Conservation (phyloP, 805 yeast species). For the Limtongia smithiae region DNA sequence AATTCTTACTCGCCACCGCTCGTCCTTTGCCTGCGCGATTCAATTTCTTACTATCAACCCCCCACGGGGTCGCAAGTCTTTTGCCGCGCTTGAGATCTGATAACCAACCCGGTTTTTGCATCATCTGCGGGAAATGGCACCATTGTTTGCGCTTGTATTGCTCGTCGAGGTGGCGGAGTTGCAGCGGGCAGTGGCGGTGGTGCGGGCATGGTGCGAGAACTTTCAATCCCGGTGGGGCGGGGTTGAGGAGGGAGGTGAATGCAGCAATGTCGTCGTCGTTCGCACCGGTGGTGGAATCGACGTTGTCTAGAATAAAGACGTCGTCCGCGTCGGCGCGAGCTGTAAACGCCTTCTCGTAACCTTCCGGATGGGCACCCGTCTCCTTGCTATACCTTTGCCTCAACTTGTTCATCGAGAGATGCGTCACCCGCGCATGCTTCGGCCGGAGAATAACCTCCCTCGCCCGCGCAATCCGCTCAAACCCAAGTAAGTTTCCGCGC, state of each 20-base stretch:
- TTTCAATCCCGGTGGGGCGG: slow-evolving; percentile 45
- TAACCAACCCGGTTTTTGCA: slow-evolving; percentile 74
- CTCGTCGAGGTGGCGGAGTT: slow-evolving; percentile 66
- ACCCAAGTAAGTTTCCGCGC: slow-evolving; percentile 86
- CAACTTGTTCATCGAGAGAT: background rate
- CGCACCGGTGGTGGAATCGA: background rate
- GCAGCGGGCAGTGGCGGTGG: slow-evolving; percentile 81
- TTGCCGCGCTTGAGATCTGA: slow-evolving; percentile 83
- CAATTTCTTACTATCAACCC: slow-evolving; percentile 53
- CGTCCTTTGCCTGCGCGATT: slow-evolving; percentile 61
- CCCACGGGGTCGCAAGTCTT: slow-evolving; percentile 70
- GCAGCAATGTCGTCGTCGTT: background rate
- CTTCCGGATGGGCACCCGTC: background rate
- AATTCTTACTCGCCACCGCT: slow-evolving; percentile 55
- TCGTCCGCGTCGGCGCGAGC: slow-evolving; percentile 1
- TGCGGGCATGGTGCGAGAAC: slow-evolving; percentile 90
- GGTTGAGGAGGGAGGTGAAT: background rate
- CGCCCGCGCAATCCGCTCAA: slow-evolving; percentile 84
- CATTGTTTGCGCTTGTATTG: slow-evolving; percentile 53
- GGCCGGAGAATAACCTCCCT: slow-evolving; percentile 89
- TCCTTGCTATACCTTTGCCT: background rate
- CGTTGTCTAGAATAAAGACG: too few relatives aligned
- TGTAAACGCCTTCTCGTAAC: slow-evolving; percentile 5
- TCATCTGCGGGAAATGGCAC: slow-evolving; percentile 69
- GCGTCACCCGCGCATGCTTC: background rate